Evolutionary conservation across 768 basidiomycete genomes (phyloP).

Genomic region (Sutorius australiensis): DNA sequence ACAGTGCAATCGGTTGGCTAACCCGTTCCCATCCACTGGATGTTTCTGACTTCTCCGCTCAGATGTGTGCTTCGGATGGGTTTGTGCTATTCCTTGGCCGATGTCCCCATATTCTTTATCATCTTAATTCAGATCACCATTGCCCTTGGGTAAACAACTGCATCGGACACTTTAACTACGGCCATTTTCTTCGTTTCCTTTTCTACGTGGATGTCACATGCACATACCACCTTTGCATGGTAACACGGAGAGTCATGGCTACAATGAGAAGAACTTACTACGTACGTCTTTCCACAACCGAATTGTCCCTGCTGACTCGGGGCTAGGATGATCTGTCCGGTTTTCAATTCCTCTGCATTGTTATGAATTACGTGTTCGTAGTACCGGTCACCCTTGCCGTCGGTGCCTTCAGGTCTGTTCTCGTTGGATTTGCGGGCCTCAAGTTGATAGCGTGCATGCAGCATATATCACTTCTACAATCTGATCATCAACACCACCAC

Average conservation of each 20-base stretch:
- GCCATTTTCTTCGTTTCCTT: constrained; percentile 85
- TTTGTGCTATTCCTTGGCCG: constrained; percentile 29
- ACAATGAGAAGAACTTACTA: constrained; percentile 44
- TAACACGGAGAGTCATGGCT: constrained; percentile 59
- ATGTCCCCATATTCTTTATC: constrained; percentile 4
- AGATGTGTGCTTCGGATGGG: constrained; percentile 92
- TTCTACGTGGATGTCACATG: constrained; percentile 92
- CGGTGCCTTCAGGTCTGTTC: constrained; percentile 77
- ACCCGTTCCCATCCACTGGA: neutral
- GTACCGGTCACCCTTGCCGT: constrained; percentile 84
- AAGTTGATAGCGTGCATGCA: constrained; percentile 31
- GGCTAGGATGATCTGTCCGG: constrained; percentile 64
- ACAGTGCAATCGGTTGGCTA: constrained; percentile 71
- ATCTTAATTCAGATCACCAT: constrained; percentile 62
- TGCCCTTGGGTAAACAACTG: constrained; percentile 95
- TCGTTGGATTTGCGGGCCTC: neutral
- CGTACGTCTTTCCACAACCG: constrained; percentile 36
- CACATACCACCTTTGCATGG: constrained; percentile 81
- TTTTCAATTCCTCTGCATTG: constrained; percentile 74
- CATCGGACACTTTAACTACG: constrained; percentile 89
- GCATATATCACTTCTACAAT: constrained; percentile 83
- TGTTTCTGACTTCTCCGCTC: constrained; percentile 3
- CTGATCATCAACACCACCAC: constrained; percentile 84
- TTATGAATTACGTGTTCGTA: constrained; percentile 83
- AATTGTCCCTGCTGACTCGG: neutral